phyloP scores from a whole-genome alignment of 129 eudicot genomes.

The Sambucus nigra region DNA sequence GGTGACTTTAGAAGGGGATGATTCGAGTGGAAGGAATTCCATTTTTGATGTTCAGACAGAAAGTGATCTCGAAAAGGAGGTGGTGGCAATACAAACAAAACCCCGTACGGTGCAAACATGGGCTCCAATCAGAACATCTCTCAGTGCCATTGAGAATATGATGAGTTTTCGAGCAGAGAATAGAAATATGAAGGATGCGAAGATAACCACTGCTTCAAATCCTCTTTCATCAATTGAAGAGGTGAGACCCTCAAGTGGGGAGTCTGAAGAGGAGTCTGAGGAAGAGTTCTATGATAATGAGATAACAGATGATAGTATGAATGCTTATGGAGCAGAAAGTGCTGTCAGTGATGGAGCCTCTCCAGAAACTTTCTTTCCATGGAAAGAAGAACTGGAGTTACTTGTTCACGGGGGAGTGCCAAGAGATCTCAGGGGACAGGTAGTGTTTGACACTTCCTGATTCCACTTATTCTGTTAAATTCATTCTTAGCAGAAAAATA shows the following conservation, averaged over 20 bases:
- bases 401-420: slow-evolving; percentile 98
- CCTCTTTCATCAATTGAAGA: slow-evolving; percentile 31
- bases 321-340: slow-evolving; percentile 17
- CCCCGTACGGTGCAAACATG: slow-evolving; percentile 42
- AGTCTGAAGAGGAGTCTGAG: slow-evolving; percentile 25
- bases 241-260: slow-evolving; percentile 22
- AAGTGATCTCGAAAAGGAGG: slow-evolving; percentile 22
- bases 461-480: background rate
- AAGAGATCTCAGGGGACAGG: slow-evolving; percentile 92
- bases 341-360: slow-evolving; percentile 9
- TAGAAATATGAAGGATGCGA: slow-evolving; percentile 27
- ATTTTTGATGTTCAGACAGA: slow-evolving; percentile 23
- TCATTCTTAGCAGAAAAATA: slow-evolving; percentile 2
- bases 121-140: slow-evolving; percentile 62
- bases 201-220: slow-evolving; percentile 10
- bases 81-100: slow-evolving; percentile 18
- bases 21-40: slow-evolving; percentile 23
- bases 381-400: slow-evolving; percentile 71
- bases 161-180: slow-evolving; percentile 53
- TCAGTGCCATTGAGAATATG: slow-evolving; percentile 45
- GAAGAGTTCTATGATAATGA: slow-evolving; percentile 15
- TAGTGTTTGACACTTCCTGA: slow-evolving; percentile 9
- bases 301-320: slow-evolving; percentile 11
- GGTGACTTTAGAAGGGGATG: slow-evolving; percentile 30
- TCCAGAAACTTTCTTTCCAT: slow-evolving; percentile 33